Evolutionary conservation across 192 early-diverging fungal species (phyloP).

Genomic region (Pilobolus umbonatus): DNA sequence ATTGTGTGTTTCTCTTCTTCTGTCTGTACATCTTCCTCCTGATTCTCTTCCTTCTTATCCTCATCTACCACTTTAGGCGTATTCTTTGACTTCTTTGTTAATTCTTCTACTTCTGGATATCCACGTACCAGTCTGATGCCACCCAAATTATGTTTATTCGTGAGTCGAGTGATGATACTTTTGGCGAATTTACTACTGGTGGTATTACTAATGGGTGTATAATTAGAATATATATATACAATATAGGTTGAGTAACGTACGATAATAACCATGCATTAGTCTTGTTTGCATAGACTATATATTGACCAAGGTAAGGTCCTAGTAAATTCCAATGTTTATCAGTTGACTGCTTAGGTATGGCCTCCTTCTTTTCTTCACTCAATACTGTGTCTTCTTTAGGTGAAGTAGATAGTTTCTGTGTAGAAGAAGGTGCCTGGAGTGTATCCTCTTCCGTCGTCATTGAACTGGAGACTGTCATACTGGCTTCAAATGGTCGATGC

Average conservation of each 20-base stretch:
- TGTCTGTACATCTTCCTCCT: conserved; percentile 35
- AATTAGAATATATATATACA: not conserved
- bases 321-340: conserved; percentile 73
- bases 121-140: conserved; percentile 70
- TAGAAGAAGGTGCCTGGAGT: not conserved
- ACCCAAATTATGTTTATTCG: conserved; percentile 52
- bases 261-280: conserved; percentile 56
- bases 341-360: conserved; percentile 25
- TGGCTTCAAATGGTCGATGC: conserved; percentile 24
- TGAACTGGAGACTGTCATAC: conserved; percentile 3
- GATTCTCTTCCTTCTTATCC: conserved; percentile 28
- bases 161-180: conserved; percentile 54
- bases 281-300: conserved; percentile 63
- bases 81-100: conserved; percentile 29
- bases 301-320: conserved; percentile 75
- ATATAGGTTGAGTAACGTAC: conserved; percentile 28
- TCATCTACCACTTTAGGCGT: conserved; percentile 27
- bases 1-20: conserved; percentile 41
- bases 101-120: conserved; percentile 66
- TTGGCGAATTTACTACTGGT: conserved; percentile 34
- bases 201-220: conserved; percentile 21
- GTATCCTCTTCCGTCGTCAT: not conserved
- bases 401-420: not conserved
- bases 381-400: not conserved
- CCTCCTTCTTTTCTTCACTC: conserved; percentile 34